Conservation (phyloP, 371 early-diverging fungal species). For the Mucor irregularis region DNA sequence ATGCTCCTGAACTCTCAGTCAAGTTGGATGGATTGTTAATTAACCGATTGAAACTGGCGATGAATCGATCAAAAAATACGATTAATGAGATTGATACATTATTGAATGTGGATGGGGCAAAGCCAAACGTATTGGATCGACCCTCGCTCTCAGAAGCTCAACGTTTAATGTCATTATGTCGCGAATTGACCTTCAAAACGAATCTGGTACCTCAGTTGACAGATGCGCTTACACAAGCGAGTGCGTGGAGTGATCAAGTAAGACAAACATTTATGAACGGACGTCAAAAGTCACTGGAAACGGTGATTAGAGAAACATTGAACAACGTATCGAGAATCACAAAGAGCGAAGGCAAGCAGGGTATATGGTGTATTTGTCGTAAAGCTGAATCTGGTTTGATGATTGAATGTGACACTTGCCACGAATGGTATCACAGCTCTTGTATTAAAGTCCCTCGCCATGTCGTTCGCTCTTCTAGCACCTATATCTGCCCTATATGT, state of each 20-base stretch:
- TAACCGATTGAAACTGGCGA: neutral
- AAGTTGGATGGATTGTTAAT: constrained; percentile 12
- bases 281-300: constrained; percentile 14
- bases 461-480: constrained; percentile 50
- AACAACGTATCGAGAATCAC: constrained; percentile 12
- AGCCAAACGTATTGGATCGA: constrained; percentile 1
- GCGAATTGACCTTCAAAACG: constrained; percentile 12
- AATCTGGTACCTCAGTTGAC: constrained; percentile 5
- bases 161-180: constrained; percentile 1
- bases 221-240: neutral
- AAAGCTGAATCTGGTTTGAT: constrained; percentile 64
- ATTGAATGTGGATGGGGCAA: neutral
- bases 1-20: neutral
- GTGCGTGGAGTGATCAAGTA: constrained; percentile 16
- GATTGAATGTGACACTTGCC: constrained; percentile 82
- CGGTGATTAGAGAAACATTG: constrained; percentile 10
- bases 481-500: constrained; percentile 76
- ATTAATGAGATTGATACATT: constrained; percentile 9
- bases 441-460: constrained; percentile 68
- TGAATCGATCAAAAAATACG: constrained; percentile 5
- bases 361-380: constrained; percentile 63
- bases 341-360: constrained; percentile 1
- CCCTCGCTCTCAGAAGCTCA: constrained; percentile 12
- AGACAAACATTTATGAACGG: constrained; percentile 18
- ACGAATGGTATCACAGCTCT: constrained; percentile 77